Evolutionary conservation across 2,329 filamentous ascomycete species (phyloP), one percentile per base, ranked within the genome.

Genomic region (Fusarium redolens): DNA sequence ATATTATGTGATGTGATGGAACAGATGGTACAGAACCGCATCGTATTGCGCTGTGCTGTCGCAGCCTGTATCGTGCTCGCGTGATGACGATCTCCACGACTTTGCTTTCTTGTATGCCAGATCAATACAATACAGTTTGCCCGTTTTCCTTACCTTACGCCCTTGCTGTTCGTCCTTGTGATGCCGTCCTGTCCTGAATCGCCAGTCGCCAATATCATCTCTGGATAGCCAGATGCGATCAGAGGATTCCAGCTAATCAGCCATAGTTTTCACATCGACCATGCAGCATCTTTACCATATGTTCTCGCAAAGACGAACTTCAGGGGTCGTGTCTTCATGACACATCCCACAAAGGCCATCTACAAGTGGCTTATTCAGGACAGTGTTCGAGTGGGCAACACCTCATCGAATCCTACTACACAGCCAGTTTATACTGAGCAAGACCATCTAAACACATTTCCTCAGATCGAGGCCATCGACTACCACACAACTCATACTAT

Each of bases 341-440:
- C 96, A 57, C 96, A 99, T 85, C 95, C 96, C 4, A 99, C 96
- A 51, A 98, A 99, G 83, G 96, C 96, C 77, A 99, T 99, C 81
- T 99, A 99, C 89, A 98, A 98, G 84, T 98, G 96, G 96, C 90
- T 98, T 57, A 98, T 98, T 71, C 95, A 97, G 82, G 96, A 99
- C 83, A 97, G 95, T 75, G 94, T 99, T 48, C 92, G 96, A 66
- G 95, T 99, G 35, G 92, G 92, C 80, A 93, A 91, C 78, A 91
- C 89, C 8, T 90, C 89, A 4, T 90, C 89, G 14, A 89, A 90
- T 73, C 84, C 86, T 60, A 87, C 86, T 1, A 87, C 93, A 78
- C 88, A 96, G 86, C 87, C 94, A 79, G 90, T 98, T 50, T 99
- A 98, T 81, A 98, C 94, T 3, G 96, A 99, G 83, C 92, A 96